These are phyloP conservation scores for Luffa aegyptiaca DNA, from an alignment of 306 rosid genomes.

Conservation along the genomic window DNA sequence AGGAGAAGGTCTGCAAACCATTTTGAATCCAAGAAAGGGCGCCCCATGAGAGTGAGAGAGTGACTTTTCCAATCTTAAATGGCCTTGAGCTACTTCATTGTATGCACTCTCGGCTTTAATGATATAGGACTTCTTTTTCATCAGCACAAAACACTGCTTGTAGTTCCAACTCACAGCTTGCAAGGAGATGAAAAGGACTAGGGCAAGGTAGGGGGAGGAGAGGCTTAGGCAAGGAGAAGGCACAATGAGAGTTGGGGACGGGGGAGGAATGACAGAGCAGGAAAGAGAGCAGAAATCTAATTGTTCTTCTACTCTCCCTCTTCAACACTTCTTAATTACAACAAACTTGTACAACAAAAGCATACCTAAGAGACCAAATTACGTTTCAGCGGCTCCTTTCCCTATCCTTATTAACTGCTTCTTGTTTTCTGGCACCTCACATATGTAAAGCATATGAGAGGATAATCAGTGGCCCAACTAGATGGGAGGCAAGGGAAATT, in stretches of 20 bases:
- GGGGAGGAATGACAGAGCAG: background rate
- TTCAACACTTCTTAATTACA: background rate
- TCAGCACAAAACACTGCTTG: background rate
- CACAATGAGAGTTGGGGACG: background rate
- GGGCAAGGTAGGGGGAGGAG: background rate
- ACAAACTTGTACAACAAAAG: background rate
- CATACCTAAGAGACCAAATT: background rate
- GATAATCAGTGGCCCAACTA: background rate
- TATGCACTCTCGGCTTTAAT: background rate
- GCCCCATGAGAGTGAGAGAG: background rate
- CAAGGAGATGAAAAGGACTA: background rate
- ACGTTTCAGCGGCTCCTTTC: background rate
- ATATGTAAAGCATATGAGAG: background rate
- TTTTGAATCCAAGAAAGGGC: background rate
- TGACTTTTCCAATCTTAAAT: background rate
- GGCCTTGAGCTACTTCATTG: background rate
- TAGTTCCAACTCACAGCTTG: background rate
- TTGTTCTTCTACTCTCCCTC: background rate
- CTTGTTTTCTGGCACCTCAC: background rate
- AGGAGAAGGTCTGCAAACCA: background rate
- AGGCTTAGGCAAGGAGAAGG: too few species aligned
- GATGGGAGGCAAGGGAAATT: background rate
- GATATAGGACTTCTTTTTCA: background rate
- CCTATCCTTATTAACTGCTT: background rate
- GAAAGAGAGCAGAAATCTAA: background rate